phyloP scores from a whole-genome alignment of 2,329 filamentous ascomycete genomes.

The Beauveria sp. region DNA sequence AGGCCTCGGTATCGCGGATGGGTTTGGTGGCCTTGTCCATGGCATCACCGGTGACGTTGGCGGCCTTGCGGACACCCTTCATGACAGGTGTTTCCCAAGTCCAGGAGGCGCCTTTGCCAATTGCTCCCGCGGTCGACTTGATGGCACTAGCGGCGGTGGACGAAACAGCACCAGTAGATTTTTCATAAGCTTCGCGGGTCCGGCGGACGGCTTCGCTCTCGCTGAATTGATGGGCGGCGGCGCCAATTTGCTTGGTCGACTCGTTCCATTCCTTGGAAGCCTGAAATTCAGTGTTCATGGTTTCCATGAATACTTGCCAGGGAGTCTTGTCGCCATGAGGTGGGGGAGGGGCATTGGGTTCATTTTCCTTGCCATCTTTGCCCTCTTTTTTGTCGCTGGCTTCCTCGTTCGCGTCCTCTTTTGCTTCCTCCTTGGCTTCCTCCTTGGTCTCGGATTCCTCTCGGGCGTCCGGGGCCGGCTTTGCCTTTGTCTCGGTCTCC shows the following conservation, averaged over 20 bases:
- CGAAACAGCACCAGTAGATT: conserved; percentile 75
- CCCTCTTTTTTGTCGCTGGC: conserved; percentile 22
- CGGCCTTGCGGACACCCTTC: conserved; percentile 81
- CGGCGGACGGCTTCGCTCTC: conserved; percentile 87
- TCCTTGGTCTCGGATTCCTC: conserved; percentile 31
- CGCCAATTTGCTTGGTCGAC: conserved; percentile 88
- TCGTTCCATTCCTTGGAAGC: conserved; percentile 99
- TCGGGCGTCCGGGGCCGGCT: conserved; percentile 24
- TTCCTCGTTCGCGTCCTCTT: conserved; percentile 16
- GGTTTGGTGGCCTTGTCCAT: conserved; percentile 94
- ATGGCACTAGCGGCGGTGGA: conserved; percentile 71
- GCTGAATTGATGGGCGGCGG: conserved; percentile 80
- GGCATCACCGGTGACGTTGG: conserved; percentile 75
- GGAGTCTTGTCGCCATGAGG: conserved; percentile 98
- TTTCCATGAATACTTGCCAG: conserved; percentile 98
- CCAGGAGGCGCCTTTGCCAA: conserved; percentile 89
- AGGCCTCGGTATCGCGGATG: conserved; percentile 88
- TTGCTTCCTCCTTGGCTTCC: conserved; percentile 33
- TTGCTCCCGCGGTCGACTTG: conserved; percentile 75
- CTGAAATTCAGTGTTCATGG: conserved; percentile 88
- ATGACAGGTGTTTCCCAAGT: conserved; percentile 95
- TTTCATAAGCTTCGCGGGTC: conserved; percentile 78
- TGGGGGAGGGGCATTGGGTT: conserved; percentile 69
- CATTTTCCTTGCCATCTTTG: conserved; percentile 47
- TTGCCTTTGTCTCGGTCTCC: conserved; percentile 22